phyloP scores from a whole-genome alignment of 768 basidiomycete species.

The Pleurotus tuber-regium region DNA sequence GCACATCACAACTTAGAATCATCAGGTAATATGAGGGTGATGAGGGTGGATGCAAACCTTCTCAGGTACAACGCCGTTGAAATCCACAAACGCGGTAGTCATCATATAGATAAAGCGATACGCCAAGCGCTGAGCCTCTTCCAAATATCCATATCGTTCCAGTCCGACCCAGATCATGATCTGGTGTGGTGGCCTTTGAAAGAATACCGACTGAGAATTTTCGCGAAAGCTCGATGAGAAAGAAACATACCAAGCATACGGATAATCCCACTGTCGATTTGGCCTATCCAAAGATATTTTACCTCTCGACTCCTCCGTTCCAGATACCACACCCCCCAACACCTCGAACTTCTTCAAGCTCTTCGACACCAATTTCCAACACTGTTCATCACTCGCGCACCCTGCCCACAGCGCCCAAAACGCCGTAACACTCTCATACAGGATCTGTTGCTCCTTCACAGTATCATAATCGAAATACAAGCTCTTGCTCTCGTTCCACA shows the following conservation, averaged over 20 bases:
- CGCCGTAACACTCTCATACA: constrained; percentile 96
- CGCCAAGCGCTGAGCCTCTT: constrained; percentile 89
- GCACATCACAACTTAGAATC: constrained; percentile 12
- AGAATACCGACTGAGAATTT: neutral
- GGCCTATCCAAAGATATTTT: constrained; percentile 94
- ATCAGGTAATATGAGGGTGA: neutral
- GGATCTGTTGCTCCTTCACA: constrained; percentile 81
- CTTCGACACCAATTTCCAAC: constrained; percentile 86
- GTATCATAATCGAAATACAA: constrained; percentile 98
- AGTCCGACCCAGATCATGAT: constrained; percentile 99
- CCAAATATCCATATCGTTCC: constrained; percentile 92
- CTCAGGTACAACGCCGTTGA: constrained; percentile 97
- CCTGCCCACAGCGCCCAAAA: constrained; percentile 98
- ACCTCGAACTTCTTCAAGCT: constrained; percentile 96
- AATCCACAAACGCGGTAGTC: constrained; percentile 93
- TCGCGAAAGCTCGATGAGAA: constrained; percentile 47
- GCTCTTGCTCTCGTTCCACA: constrained; percentile 95
- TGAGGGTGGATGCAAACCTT: constrained; percentile 52
- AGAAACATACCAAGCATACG: constrained; percentile 50
- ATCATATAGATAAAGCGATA: constrained; percentile 99
- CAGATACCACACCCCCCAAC: constrained; percentile 91
- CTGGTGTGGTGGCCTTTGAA: constrained; percentile 86
- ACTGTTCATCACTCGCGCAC: constrained; percentile 94
- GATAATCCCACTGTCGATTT: constrained; percentile 99
- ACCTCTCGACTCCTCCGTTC: constrained; percentile 94